Evolutionary conservation across 2,329 filamentous ascomycete species (phyloP).

Genomic region (Fusarium scirpi): DNA sequence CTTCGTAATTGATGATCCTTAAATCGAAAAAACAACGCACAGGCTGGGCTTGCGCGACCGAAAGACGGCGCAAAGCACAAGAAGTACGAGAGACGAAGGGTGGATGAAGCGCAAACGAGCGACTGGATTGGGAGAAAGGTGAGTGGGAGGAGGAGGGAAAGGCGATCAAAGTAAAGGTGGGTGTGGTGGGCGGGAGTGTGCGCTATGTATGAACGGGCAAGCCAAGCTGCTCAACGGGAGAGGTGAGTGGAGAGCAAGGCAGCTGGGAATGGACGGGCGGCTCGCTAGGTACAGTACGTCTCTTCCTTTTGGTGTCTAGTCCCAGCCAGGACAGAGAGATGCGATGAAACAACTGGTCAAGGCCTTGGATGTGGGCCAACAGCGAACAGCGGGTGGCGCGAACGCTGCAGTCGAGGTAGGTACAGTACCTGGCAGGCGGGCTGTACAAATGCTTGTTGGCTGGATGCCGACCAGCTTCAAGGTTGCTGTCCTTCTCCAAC

Average conservation of each 20-base stretch:
- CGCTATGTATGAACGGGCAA: constrained; percentile 42
- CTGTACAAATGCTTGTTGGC: constrained; percentile 32
- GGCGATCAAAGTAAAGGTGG: constrained; percentile 40
- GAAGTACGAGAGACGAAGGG: constrained; percentile 37
- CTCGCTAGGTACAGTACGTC: constrained; percentile 20
- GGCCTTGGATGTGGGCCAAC: constrained; percentile 40
- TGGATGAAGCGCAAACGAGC: constrained; percentile 49
- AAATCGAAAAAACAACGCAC: constrained; percentile 14
- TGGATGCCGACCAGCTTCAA: constrained; percentile 15
- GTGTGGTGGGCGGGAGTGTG: constrained; percentile 45
- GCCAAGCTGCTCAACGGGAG: constrained; percentile 27
- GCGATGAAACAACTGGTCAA: constrained; percentile 33
- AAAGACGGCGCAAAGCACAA: constrained; percentile 37
- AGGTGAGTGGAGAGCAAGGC: constrained; percentile 27
- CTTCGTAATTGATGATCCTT: constrained; percentile 36
- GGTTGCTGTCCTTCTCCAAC: constrained; percentile 30
- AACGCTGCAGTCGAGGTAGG: constrained; percentile 43
- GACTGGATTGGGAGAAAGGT: constrained; percentile 51
- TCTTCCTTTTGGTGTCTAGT: constrained; percentile 19
- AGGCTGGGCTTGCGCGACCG: constrained; percentile 39
- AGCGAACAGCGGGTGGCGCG: constrained; percentile 49
- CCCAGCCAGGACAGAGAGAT: constrained; percentile 19
- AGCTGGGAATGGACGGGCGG: constrained; percentile 29
- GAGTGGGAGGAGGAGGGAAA: constrained; percentile 47
- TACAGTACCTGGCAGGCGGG: constrained; percentile 36